phyloP scores from a whole-genome alignment of 164 flowering plant genomes.

The Pachysandra terminalis region DNA sequence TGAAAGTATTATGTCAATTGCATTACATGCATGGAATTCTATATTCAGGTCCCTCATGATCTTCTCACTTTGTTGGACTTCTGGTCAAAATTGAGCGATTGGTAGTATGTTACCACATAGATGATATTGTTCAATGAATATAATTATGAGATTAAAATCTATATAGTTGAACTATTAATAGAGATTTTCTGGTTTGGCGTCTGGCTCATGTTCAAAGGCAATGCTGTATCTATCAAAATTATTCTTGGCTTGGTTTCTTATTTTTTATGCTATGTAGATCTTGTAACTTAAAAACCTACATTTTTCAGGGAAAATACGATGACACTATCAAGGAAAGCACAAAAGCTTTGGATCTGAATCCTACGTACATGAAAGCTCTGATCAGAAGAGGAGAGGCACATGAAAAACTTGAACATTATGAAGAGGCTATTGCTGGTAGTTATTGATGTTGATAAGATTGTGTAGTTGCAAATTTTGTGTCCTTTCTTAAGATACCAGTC shows the following conservation, averaged over 20 bases:
- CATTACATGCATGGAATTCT: no score
- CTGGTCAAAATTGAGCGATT: no score
- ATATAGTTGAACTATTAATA: no score
- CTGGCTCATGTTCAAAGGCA: no score
- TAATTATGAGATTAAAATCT: no score
- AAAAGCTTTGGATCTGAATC: constrained; percentile 83
- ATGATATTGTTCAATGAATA: no score
- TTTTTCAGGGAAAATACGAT: constrained; percentile 62
- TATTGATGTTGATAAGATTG: not conserved
- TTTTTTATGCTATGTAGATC: not conserved
- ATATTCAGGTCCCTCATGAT: no score
- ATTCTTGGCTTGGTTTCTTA: not conserved
- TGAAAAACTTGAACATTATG: constrained; percentile 89
- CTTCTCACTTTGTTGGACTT: no score
- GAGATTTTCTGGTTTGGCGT: no score
- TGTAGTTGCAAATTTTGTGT: not conserved
- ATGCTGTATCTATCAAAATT: not conserved
- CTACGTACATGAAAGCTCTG: constrained; percentile 73
- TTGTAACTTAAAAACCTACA: constrained; percentile 1
- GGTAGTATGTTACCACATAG: no score
- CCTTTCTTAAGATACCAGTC: not conserved
- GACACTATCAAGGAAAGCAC: constrained; percentile 85
- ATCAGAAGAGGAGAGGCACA: constrained; percentile 80
- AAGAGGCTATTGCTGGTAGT: constrained; percentile 88
- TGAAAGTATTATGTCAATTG: no score